Conservation (phyloP, 441 rosid genomes). For the Daphne laureola region DNA sequence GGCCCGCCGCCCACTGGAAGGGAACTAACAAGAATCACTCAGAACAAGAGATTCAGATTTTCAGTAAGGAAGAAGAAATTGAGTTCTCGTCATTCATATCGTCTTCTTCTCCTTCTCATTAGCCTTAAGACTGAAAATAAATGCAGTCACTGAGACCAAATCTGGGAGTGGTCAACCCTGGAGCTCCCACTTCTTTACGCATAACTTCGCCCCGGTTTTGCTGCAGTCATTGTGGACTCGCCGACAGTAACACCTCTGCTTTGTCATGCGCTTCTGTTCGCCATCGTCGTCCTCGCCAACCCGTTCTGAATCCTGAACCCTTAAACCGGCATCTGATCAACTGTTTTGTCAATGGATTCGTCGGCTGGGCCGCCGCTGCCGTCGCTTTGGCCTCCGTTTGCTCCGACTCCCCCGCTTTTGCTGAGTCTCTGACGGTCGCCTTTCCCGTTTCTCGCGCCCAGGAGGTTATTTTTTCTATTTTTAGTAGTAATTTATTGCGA, state of each 20-base stretch:
- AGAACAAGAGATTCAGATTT: too few species aligned
- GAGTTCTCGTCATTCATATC: neutral
- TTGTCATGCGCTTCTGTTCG: slow-evolving; percentile 18
- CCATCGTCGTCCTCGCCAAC: neutral
- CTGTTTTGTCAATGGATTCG: slow-evolving; percentile 34
- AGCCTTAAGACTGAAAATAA: slow-evolving; percentile 16
- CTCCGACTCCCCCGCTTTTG: slow-evolving; percentile 54
- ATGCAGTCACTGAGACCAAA: slow-evolving; percentile 43
- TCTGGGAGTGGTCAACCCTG: slow-evolving; percentile 21
- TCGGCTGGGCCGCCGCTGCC: slow-evolving; percentile 48
- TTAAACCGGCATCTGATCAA: slow-evolving; percentile 14
- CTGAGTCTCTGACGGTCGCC: slow-evolving; percentile 57
- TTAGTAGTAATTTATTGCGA: neutral
- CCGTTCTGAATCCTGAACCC: slow-evolving; percentile 12
- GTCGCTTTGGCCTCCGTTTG: slow-evolving; percentile 41
- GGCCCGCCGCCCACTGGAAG: too few species aligned
- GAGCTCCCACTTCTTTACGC: slow-evolving; percentile 20
- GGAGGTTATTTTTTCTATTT: slow-evolving; percentile 37
- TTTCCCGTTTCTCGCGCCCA: slow-evolving; percentile 70
- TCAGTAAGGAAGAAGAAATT: too few species aligned
- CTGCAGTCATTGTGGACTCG: slow-evolving; percentile 11
- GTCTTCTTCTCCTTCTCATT: neutral
- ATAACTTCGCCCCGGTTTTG: slow-evolving; percentile 17
- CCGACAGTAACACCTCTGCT: slow-evolving; percentile 19
- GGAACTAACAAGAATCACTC: too few species aligned